Base-by-base conservation (phyloP, 176 grass and related monocot species). In the Eragrostis curvula region DNA sequence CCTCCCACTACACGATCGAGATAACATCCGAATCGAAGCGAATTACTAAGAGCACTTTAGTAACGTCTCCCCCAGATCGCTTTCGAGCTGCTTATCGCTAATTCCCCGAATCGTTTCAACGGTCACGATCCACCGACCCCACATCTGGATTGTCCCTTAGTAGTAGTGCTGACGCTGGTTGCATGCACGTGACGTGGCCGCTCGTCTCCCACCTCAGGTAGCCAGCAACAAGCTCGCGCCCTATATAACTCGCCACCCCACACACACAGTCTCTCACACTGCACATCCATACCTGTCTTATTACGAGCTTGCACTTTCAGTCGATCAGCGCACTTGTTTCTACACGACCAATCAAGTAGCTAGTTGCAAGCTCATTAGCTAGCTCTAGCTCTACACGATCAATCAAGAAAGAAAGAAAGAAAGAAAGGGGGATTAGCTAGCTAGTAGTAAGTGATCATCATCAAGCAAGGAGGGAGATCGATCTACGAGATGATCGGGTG, bases 401-500 rank as follows among this genome's bases (percentile, higher is more conserved):
- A n/a, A n/a, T n/a, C n/a, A n/a, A n/a, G n/a, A n/a, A n/a, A n/a
- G n/a, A n/a, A n/a, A n/a, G n/a, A 64, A 16, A 20, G 17, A 53
- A 5, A 18, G 51, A 20, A 17, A 53, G 16, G 20, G 51, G 6
- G 16, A 53, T 16, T 5, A 45, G 8, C 46, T 12, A 47, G n/a
- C n/a, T n/a, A n/a, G n/a, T n/a, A n/a, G 32, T 36, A 36, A 36
- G 32, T 36, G 32, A 36, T 36, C 32, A 36, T 36, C 32, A 47
- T 12, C 12, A 47, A 47, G 9, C 10, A 47, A 18, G 28, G 15
- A 21, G 30, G 28, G 15, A 21, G 30, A 30, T 14, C 9, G 59
- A 62, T 68, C 18, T n/a, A n/a, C n/a, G 75, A 57, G 44, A 98
- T 98, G 96, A 98, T 98, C 68, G 87, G 79, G 77, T 88, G 88